Evolutionary conservation across 1,284 basidiomycete species (phyloP).

Genomic region (Sanghuangporus sanghuang): DNA sequence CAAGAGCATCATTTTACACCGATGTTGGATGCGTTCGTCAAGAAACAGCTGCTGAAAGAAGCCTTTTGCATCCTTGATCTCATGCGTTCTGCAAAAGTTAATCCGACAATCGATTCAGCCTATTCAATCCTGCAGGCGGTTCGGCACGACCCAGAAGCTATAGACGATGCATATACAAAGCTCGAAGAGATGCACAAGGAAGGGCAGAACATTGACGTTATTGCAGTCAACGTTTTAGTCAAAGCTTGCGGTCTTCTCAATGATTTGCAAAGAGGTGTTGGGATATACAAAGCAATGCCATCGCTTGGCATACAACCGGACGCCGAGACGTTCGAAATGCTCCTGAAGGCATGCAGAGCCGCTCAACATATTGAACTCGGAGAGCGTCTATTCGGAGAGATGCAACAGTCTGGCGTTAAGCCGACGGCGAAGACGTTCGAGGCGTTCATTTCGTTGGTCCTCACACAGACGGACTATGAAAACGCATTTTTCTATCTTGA

Average conservation of each 20-base stretch:
- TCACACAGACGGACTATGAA: slow-evolving; percentile 71
- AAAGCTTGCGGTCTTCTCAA: slow-evolving; percentile 54
- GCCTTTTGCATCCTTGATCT: slow-evolving; percentile 50
- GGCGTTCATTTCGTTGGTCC: slow-evolving; percentile 60
- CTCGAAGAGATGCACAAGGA: slow-evolving; percentile 57
- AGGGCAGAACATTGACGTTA: slow-evolving; percentile 47
- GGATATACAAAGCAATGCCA: slow-evolving; percentile 61
- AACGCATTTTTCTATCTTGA: slow-evolving; percentile 87
- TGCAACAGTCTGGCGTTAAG: slow-evolving; percentile 49
- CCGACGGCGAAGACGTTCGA: slow-evolving; percentile 61
- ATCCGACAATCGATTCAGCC: slow-evolving; percentile 42
- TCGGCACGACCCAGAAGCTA: slow-evolving; percentile 39
- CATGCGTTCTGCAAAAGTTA: slow-evolving; percentile 48
- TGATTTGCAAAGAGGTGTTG: slow-evolving; percentile 74
- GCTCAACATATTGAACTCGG: slow-evolving; percentile 55
- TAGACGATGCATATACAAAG: slow-evolving; percentile 64
- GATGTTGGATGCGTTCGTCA: slow-evolving; percentile 59
- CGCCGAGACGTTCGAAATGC: slow-evolving; percentile 63
- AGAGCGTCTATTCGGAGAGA: slow-evolving; percentile 53
- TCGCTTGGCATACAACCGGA: slow-evolving; percentile 55
- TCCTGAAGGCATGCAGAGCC: slow-evolving; percentile 60
- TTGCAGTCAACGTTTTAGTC: slow-evolving; percentile 62
- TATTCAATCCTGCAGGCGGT: slow-evolving; percentile 49
- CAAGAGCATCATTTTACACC: slow-evolving; percentile 70
- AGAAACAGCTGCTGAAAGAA: slow-evolving; percentile 46